Percentiles rank a stretch among this genome's conserved stretches.
phyloP scores from a whole-genome alignment of 2,329 filamentous ascomycete genomes.

The Fusarium multiceps region DNA sequence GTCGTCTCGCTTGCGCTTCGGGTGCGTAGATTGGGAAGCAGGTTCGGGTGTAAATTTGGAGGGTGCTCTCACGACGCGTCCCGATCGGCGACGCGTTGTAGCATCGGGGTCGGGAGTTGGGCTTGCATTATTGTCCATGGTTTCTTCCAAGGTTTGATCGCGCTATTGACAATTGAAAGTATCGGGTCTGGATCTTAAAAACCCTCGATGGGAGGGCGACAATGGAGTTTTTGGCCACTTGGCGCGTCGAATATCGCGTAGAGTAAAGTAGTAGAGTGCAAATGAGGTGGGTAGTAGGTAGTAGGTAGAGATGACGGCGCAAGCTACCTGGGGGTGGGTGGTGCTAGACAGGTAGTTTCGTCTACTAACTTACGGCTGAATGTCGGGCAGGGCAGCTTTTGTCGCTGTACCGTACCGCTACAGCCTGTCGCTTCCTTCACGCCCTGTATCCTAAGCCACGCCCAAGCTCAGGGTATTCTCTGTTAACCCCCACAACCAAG shows the following conservation, averaged over 20 bases:
- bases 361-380: conserved; percentile 39
- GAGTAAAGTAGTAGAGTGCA: conserved; percentile 19
- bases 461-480: conserved; percentile 1
- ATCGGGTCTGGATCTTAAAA: conserved; percentile 28
- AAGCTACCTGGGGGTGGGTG: conserved; percentile 43
- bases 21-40: conserved; percentile 53
- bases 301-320: conserved; percentile 34
- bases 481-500: conserved; percentile 19
- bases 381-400: conserved; percentile 29
- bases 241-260: conserved; percentile 48
- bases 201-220: conserved; percentile 46
- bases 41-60: conserved; percentile 68
- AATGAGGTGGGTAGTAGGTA: not conserved
- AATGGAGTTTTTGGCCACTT: conserved; percentile 47
- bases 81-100: conserved; percentile 72
- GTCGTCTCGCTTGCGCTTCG: conserved; percentile 69
- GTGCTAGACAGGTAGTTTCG: conserved; percentile 10
- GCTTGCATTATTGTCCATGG: conserved; percentile 66
- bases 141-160: conserved; percentile 48
- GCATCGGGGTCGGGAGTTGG: conserved; percentile 63
- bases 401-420: not conserved
- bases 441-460: conserved; percentile 21
- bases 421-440: not conserved
- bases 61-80: conserved; percentile 72
- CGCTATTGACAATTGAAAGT: conserved; percentile 35